Percentiles rank a stretch among this genome's conserved stretches.
Conservation (phyloP, 805 yeast species). For the Candida quercuum region DNA sequence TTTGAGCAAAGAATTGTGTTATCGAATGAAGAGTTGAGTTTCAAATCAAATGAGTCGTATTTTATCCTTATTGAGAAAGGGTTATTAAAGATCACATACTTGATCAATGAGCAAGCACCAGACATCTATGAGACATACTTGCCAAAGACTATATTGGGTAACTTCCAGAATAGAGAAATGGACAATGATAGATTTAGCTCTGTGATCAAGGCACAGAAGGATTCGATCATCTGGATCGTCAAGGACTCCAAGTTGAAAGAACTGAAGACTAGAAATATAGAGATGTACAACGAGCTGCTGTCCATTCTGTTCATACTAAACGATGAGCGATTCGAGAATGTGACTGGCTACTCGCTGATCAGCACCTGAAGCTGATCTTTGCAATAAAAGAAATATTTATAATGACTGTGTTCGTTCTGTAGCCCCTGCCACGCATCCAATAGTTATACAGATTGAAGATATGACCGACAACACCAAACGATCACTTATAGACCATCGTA, state of each 20-base stretch:
- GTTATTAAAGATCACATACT: slow-evolving; percentile 44
- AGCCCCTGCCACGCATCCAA: no score
- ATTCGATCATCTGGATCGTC: slow-evolving; percentile 66
- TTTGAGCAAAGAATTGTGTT: slow-evolving; percentile 46
- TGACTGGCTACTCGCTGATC: slow-evolving; percentile 72
- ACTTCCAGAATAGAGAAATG: slow-evolving; percentile 20
- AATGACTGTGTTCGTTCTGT: no score
- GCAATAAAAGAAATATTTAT: no score
- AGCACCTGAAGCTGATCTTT: slow-evolving; percentile 33
- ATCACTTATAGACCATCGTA: no score
- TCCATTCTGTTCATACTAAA: slow-evolving; percentile 56
- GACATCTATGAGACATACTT: slow-evolving; percentile 40
- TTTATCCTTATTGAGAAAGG: slow-evolving; percentile 59
- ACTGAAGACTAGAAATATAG: slow-evolving; percentile 44
- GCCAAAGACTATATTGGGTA: slow-evolving; percentile 54
- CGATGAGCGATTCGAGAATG: slow-evolving; percentile 66
- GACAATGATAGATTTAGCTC: slow-evolving; percentile 36
- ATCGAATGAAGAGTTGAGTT: slow-evolving; percentile 48
- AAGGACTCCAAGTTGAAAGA: slow-evolving; percentile 38
- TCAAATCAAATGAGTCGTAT: slow-evolving; percentile 24
- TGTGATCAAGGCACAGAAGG: slow-evolving; percentile 50
- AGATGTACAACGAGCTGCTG: slow-evolving; percentile 58
- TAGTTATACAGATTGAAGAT: no score
- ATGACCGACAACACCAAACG: no score
- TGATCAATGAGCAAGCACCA: slow-evolving; percentile 29